These are phyloP conservation scores for Yarrowia yakushimensis DNA, from an alignment of 805 yeast species.

Conservation along the genomic window DNA sequence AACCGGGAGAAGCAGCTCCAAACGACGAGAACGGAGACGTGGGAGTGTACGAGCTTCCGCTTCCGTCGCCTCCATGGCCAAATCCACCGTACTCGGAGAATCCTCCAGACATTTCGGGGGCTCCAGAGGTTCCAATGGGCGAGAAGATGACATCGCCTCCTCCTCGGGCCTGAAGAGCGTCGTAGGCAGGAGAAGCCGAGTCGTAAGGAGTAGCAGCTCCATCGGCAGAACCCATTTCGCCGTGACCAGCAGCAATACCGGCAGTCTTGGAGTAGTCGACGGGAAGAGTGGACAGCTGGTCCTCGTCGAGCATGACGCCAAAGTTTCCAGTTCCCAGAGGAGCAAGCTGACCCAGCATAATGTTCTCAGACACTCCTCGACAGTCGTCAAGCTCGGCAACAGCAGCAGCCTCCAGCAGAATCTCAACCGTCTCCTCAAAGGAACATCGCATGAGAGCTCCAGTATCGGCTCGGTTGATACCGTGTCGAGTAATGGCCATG, in stretches of 20 bases:
- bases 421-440: constrained; percentile 98
- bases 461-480: constrained; percentile 96
- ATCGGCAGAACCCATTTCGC: constrained; percentile 50
- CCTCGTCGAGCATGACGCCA: constrained; percentile 92
- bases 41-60: constrained; percentile 53
- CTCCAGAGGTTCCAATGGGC: constrained; percentile 85
- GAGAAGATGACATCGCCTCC: constrained; percentile 76
- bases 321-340: constrained; percentile 98
- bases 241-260: constrained; percentile 35
- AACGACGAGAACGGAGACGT: constrained; percentile 68
- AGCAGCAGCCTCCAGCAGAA: constrained; percentile 95
- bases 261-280: constrained; percentile 42
- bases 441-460: constrained; percentile 99
- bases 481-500: constrained; percentile 99
- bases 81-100: constrained; percentile 79
- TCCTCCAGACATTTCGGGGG: constrained; percentile 75
- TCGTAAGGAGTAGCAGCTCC: constrained; percentile 95
- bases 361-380: constrained; percentile 97
- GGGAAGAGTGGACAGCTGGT: constrained; percentile 65
- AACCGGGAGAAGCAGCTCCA: constrained; percentile 58
- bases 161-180: constrained; percentile 37
- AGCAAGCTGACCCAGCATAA: constrained; percentile 96
- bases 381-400: constrained; percentile 97
- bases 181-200: constrained; percentile 50
- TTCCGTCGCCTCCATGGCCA: constrained; percentile 54